These are phyloP conservation scores for Leccinum pellstonianum DNA, from an alignment of 768 basidiomycete genomes.

Conservation along the genomic window DNA sequence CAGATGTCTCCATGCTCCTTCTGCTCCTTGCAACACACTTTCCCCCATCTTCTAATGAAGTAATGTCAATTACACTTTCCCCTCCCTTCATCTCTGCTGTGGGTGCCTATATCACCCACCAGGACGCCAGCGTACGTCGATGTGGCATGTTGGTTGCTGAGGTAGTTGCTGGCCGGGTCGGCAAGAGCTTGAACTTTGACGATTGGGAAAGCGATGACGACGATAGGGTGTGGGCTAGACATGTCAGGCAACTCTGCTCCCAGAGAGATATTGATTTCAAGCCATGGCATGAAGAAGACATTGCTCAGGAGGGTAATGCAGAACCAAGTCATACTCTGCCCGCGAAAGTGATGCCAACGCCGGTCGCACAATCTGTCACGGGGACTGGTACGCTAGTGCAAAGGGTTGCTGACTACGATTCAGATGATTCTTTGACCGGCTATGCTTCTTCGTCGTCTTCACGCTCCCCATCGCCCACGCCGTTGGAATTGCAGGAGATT, in stretches of 20 bases:
- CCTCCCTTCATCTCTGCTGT: conserved; percentile 67
- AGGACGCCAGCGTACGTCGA: conserved; percentile 71
- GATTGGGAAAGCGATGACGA: conserved; percentile 79
- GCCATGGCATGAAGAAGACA: conserved; percentile 20
- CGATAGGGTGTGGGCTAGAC: conserved; percentile 62
- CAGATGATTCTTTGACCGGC: conserved; percentile 78
- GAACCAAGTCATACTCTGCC: conserved; percentile 15
- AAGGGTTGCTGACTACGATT: conserved; percentile 52
- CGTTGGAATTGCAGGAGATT: conserved; percentile 76
- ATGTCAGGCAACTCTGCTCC: conserved; percentile 52
- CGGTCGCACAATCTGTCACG: background rate
- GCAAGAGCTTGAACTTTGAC: conserved; percentile 73
- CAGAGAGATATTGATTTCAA: conserved; percentile 53
- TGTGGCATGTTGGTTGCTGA: conserved; percentile 95
- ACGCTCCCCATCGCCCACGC: conserved; percentile 78
- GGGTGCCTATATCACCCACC: conserved; percentile 73
- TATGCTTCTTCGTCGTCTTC: conserved; percentile 68
- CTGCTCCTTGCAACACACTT: conserved; percentile 65
- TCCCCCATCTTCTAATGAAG: conserved; percentile 44
- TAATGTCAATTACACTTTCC: conserved; percentile 50
- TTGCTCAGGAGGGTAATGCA: conserved; percentile 4
- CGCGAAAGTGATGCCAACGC: conserved; percentile 8
- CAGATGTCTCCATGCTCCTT: conserved; percentile 75
- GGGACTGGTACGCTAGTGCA: conserved; percentile 8
- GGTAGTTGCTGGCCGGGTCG: conserved; percentile 58